Evolutionary conservation across 106 monocot genomes (phyloP).

Genomic region (Alisma plantagoaquatica): DNA sequence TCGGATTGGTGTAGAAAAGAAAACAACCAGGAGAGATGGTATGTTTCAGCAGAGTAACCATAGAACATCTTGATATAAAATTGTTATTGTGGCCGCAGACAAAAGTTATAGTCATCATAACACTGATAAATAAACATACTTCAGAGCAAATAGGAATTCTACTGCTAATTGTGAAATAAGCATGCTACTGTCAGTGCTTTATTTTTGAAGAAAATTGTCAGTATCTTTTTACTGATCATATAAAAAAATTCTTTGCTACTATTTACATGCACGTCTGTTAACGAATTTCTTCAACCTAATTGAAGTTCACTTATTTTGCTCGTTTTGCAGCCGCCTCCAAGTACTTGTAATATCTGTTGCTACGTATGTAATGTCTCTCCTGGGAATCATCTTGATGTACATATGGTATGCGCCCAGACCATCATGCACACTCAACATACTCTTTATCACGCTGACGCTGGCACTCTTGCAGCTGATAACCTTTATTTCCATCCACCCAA

Average conservation of each 20-base stretch:
- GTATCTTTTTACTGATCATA: not conserved
- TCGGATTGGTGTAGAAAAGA: conserved; percentile 58
- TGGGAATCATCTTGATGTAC: conserved; percentile 77
- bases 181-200: not conserved
- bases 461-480: conserved; percentile 63
- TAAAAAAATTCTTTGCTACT: not conserved
- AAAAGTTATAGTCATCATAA: too few relatives aligned
- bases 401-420: conserved; percentile 71
- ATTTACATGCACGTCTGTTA: not conserved
- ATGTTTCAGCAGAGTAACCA: too few relatives aligned
- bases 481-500: conserved; percentile 49
- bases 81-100: too few relatives aligned
- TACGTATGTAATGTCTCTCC: conserved; percentile 42
- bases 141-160: not conserved
- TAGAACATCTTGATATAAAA: too few relatives aligned
- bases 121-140: too few relatives aligned
- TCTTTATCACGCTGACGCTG: conserved; percentile 76
- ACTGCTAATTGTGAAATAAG: not conserved
- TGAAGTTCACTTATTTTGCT: not conserved
- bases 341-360: conserved; percentile 26
- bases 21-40: conserved; percentile 72
- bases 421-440: conserved; percentile 63
- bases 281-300: not conserved
- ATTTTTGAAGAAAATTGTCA: not conserved
- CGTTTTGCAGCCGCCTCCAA: conserved; percentile 52